Conservation (phyloP, 305 asterid species). For the Ajuga reptans region DNA sequence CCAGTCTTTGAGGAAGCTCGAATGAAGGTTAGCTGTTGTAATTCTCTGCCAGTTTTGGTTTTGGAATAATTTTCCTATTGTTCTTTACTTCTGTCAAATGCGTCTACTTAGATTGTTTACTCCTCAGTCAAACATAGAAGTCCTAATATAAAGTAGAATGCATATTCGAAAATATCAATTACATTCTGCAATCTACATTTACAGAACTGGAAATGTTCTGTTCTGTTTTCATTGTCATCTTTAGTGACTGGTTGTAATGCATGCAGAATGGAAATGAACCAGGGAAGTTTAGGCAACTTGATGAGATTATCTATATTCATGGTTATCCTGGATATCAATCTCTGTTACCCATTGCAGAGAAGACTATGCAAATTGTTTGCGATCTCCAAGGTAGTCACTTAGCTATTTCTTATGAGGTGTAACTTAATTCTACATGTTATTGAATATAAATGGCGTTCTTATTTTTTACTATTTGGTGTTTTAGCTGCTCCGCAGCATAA, state of each 20-base stretch:
- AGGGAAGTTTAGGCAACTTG: slow-evolving; percentile 87
- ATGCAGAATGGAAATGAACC: slow-evolving; percentile 71
- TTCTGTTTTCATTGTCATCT: slow-evolving; percentile 9
- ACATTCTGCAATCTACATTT: slow-evolving; percentile 13
- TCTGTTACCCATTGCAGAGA: slow-evolving; percentile 55
- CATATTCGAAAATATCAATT: background rate
- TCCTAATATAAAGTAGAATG: slow-evolving; percentile 6
- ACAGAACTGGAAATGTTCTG: background rate
- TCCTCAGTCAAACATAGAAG: background rate
- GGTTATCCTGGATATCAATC: slow-evolving; percentile 70
- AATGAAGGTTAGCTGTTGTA: slow-evolving; percentile 52
- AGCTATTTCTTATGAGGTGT: background rate
- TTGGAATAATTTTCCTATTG: background rate
- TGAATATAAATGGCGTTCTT: background rate
- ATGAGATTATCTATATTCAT: slow-evolving; percentile 61
- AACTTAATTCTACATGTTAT: background rate
- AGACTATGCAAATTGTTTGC: slow-evolving; percentile 76
- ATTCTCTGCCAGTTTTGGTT: slow-evolving; percentile 4
- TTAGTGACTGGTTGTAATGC: slow-evolving; percentile 15
- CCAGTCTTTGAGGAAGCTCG: slow-evolving; percentile 92
- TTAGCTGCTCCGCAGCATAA: background rate
- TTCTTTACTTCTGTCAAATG: slow-evolving; percentile 7
- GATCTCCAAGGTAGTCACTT: slow-evolving; percentile 65
- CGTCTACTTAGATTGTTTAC: slow-evolving; percentile 9
- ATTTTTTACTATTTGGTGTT: background rate